These are phyloP conservation scores for Sarocladiaceae sp. DNA, from an alignment of 2,329 filamentous ascomycete genomes.

Conservation along the genomic window DNA sequence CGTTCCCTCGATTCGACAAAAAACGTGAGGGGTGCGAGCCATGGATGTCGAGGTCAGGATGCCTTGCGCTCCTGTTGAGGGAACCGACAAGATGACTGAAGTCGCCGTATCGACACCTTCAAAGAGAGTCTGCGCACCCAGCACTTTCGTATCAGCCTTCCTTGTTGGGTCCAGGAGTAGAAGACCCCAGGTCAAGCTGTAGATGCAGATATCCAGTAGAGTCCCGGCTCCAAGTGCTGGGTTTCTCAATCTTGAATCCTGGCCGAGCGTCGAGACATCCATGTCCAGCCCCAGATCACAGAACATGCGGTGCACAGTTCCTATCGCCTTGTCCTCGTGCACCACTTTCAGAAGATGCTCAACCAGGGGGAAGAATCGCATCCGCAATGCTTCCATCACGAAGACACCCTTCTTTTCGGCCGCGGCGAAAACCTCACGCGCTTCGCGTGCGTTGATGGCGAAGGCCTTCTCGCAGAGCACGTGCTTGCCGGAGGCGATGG, in stretches of 20 bases:
- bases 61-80: slow-evolving; percentile 28
- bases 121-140: slow-evolving; percentile 26
- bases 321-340: slow-evolving; percentile 32
- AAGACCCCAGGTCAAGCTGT: slow-evolving; percentile 33
- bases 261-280: slow-evolving; percentile 24
- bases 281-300: slow-evolving; percentile 32
- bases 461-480: slow-evolving; percentile 41
- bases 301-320: slow-evolving; percentile 29
- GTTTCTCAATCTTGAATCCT: slow-evolving; percentile 27
- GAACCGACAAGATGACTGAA: slow-evolving; percentile 29
- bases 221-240: slow-evolving; percentile 33
- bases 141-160: slow-evolving; percentile 8
- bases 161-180: slow-evolving; percentile 22
- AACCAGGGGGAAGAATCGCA: slow-evolving; percentile 33
- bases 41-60: slow-evolving; percentile 28
- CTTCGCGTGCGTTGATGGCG: slow-evolving; percentile 31
- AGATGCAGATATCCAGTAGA: slow-evolving; percentile 36
- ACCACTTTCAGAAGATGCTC: slow-evolving; percentile 26
- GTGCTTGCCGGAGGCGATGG: slow-evolving; percentile 34
- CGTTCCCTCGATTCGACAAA: slow-evolving; percentile 33
- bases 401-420: slow-evolving; percentile 33
- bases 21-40: slow-evolving; percentile 13
- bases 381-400: slow-evolving; percentile 40
- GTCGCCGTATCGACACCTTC: slow-evolving; percentile 28
- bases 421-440: slow-evolving; percentile 30